phyloP scores from a whole-genome alignment of 371 early-diverging fungal species.

The Mortierella sp. region DNA sequence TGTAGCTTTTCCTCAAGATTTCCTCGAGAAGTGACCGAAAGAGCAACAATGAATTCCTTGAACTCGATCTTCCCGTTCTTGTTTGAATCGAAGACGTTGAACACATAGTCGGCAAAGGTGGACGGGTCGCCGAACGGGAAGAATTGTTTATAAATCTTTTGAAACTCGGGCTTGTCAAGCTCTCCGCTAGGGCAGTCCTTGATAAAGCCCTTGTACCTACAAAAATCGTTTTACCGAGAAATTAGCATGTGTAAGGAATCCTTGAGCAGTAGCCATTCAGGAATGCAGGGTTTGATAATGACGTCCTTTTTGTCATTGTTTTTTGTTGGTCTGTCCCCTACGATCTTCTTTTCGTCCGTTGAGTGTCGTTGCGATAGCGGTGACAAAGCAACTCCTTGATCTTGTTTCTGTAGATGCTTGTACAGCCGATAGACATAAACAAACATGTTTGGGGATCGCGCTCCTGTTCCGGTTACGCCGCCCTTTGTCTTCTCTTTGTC shows the following conservation, averaged over 20 bases:
- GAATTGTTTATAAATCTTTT: conserved; percentile 95
- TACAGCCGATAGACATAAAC: no score
- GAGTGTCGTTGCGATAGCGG: background rate
- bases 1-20: conserved; percentile 89
- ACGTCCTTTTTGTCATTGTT: background rate
- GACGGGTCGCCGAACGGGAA: conserved; percentile 97
- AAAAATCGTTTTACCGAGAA: background rate
- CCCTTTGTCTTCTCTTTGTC: background rate
- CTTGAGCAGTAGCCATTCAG: background rate
- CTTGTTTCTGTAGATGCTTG: background rate
- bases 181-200: conserved; percentile 93
- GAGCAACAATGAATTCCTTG: conserved; percentile 92
- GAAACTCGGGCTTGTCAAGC: conserved; percentile 89
- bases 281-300: background rate
- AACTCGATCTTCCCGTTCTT: conserved; percentile 93
- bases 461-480: background rate
- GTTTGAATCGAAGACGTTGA: conserved; percentile 91
- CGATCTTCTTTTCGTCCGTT: background rate
- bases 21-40: conserved; percentile 90
- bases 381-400: background rate
- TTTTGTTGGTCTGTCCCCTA: background rate
- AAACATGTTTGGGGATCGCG: background rate
- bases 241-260: background rate
- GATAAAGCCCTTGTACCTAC: conserved; percentile 94
- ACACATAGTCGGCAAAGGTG: conserved; percentile 92